Conservation (phyloP, 2,329 filamentous ascomycete genomes). For the Aspergillus hiratsukae region DNA sequence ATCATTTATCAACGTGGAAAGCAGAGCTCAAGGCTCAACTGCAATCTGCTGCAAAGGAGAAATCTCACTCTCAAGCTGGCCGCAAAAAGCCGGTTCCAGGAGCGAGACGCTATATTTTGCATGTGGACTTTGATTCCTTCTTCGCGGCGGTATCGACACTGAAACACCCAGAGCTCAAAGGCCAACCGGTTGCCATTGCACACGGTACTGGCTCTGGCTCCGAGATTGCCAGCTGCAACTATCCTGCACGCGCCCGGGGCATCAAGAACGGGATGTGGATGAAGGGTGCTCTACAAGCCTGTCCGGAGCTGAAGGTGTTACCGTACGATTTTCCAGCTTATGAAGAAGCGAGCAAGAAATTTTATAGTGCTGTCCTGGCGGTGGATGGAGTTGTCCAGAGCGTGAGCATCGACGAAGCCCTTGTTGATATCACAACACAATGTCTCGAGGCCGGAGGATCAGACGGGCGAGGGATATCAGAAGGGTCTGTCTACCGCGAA, state of each 20-base stretch:
- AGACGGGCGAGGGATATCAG: conserved; percentile 59
- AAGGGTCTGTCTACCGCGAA: conserved; percentile 70
- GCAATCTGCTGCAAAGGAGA: conserved; percentile 73
- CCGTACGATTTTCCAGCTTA: conserved; percentile 95
- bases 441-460: conserved; percentile 64
- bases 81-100: conserved; percentile 56
- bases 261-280: conserved; percentile 99
- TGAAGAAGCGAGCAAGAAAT: conserved; percentile 80
- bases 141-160: conserved; percentile 90
- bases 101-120: conserved; percentile 75
- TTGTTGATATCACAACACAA: conserved; percentile 73
- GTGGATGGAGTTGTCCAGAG: conserved; percentile 85
- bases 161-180: conserved; percentile 66
- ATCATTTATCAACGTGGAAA: conserved; percentile 96
- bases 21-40: conserved; percentile 86
- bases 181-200: conserved; percentile 82
- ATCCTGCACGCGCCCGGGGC: conserved; percentile 77
- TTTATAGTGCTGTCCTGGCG: conserved; percentile 79
- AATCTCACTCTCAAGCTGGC: conserved; percentile 43
- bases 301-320: conserved; percentile 80
- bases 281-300: conserved; percentile 79
- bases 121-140: conserved; percentile 98
- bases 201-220: conserved; percentile 81
- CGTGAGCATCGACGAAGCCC: conserved; percentile 92
- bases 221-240: conserved; percentile 97